Conservation (phyloP, 768 basidiomycete genomes). For the Tricholoma sp. region DNA sequence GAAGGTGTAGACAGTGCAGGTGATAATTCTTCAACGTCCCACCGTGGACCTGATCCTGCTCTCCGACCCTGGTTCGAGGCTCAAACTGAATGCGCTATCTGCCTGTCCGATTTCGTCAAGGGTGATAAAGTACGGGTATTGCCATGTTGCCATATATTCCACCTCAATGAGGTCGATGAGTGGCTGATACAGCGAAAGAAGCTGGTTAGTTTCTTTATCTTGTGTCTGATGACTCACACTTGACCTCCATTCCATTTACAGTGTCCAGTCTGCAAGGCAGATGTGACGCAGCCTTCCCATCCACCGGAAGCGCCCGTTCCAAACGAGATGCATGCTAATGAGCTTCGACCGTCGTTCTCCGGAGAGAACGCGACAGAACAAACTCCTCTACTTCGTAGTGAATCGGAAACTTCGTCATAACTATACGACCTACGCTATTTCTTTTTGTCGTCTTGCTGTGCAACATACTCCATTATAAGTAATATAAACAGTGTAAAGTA, state of each 20-base stretch:
- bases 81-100: conserved; percentile 90
- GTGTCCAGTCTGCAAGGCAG: conserved; percentile 92
- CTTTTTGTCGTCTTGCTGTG: conserved; percentile 1
- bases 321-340: conserved; percentile 10
- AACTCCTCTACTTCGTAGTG: conserved; percentile 32
- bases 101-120: conserved; percentile 78
- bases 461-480: conserved; percentile 11
- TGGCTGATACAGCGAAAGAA: conserved; percentile 95
- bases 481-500: conserved; percentile 15
- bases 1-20: conserved; percentile 11
- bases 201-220: conserved; percentile 51
- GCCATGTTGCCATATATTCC: conserved; percentile 95
- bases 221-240: neutral
- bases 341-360: conserved; percentile 12
- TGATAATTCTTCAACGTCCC: conserved; percentile 37
- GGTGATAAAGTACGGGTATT: conserved; percentile 89
- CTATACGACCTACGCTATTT: conserved; percentile 4
- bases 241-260: conserved; percentile 23
- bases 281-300: conserved; percentile 66
- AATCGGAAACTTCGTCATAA: conserved; percentile 4
- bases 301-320: conserved; percentile 10
- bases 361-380: conserved; percentile 27
- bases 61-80: conserved; percentile 72
- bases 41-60: conserved; percentile 19
- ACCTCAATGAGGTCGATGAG: conserved; percentile 84